These are phyloP conservation scores for Zasmidium angulare DNA, from an alignment of 2,329 filamentous ascomycete genomes.

Conservation along the genomic window DNA sequence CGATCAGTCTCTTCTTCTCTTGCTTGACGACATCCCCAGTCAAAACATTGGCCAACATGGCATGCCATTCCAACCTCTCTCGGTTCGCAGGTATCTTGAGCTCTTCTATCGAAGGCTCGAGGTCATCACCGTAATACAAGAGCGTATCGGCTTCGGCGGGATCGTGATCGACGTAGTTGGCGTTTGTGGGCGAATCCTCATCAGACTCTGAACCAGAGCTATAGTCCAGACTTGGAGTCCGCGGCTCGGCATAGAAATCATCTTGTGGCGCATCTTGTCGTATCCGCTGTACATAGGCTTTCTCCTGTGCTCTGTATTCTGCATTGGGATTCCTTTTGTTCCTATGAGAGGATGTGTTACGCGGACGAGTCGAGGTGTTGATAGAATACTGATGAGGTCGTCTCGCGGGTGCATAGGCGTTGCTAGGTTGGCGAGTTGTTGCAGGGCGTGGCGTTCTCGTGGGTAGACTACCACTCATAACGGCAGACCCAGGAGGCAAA, in stretches of 20 bases:
- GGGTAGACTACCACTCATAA: slow-evolving; percentile 12
- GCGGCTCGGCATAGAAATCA: slow-evolving; percentile 72
- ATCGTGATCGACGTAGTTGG: slow-evolving; percentile 78
- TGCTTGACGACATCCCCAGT: slow-evolving; percentile 97
- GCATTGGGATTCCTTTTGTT: slow-evolving; percentile 65
- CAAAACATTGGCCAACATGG: slow-evolving; percentile 92
- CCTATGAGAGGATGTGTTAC: slow-evolving; percentile 59
- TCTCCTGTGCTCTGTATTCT: slow-evolving; percentile 81
- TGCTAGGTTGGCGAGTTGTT: slow-evolving; percentile 48
- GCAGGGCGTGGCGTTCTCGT: slow-evolving; percentile 37
- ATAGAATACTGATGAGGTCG: slow-evolving; percentile 50
- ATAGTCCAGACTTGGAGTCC: slow-evolving; percentile 67
- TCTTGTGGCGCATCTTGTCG: slow-evolving; percentile 64
- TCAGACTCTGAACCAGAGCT: slow-evolving; percentile 79
- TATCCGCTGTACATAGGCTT: slow-evolving; percentile 90
- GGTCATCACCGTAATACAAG: slow-evolving; percentile 88
- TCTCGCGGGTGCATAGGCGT: slow-evolving; percentile 51
- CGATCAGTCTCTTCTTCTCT: slow-evolving; percentile 93
- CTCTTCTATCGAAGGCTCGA: slow-evolving; percentile 86
- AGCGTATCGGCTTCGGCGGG: slow-evolving; percentile 88
- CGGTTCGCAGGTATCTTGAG: slow-evolving; percentile 82
- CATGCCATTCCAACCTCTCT: slow-evolving; percentile 94
- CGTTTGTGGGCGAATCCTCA: slow-evolving; percentile 84
- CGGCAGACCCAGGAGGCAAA: slow-evolving; percentile 14
- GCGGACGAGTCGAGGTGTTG: slow-evolving; percentile 43